Evolutionary conservation across 352 stramenopile species (phyloP), one percentile per base, ranked within the genome.

Genomic region (Globisporangium canariense): DNA sequence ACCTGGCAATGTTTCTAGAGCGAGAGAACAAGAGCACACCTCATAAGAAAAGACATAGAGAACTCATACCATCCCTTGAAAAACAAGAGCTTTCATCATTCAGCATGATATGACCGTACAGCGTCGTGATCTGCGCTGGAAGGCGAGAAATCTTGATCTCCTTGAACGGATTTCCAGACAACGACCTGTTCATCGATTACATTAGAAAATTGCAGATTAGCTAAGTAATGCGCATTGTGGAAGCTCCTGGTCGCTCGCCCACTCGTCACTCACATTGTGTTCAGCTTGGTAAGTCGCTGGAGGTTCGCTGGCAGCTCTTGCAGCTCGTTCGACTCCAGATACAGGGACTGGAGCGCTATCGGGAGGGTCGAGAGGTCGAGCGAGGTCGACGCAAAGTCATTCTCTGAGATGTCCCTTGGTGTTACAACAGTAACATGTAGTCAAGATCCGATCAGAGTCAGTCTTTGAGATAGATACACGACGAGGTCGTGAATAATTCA

Each of bases 281-380:
- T 32, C 30, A 62, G 9, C 3, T 13, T 54, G 20, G 3, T 13
- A 4, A 59, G 41, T 22, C 36, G 25, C 11, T 25, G 25, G 30
- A 62, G 36, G 41, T 38, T 62, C 8, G 16, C 43, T 52, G 57
- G 57, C 8, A 62, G 38, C 40, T 62, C 57, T 25, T 38, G 40
- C 57, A 62, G 45, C 1, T 30, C 41, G 4, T 28, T 14, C 20
- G 57, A 53, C 16, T 62, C 57, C 6, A 62, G 45, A 25, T 38
- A 40, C 57, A 62, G 25, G 9, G 41, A 20, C 13, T 28, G 2
- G 8, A 62, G 41, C 1, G 9, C n/a, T 3, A 9, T 18, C 6
- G 57, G 57, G 3, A 62, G 18, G 22, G 30, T 16, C 2, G 54
- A 43, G 22, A 46, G 28, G 34, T 60, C 54, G 18, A 49, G 13